phyloP scores from a whole-genome alignment of 2,329 filamentous ascomycete species.

The Phaeosphaeriaceae sp. region DNA sequence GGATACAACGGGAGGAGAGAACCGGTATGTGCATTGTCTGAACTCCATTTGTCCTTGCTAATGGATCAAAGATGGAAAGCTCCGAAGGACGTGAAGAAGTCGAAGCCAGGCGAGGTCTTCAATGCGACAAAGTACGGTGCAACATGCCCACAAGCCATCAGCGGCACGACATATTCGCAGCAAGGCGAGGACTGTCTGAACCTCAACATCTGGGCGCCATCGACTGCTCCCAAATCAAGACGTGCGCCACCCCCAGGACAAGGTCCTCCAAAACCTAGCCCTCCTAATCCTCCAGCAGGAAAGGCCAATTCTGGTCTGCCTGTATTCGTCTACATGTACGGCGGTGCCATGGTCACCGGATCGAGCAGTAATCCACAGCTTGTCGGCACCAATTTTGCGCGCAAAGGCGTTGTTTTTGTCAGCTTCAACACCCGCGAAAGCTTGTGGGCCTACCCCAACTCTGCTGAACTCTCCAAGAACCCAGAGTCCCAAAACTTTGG shows the following conservation, averaged over 20 bases:
- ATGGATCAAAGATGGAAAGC: slow-evolving; percentile 24
- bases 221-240: slow-evolving; percentile 4
- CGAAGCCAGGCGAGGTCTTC: slow-evolving; percentile 16
- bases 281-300: neutral
- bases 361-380: slow-evolving; percentile 50
- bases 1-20: slow-evolving; percentile 29
- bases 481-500: slow-evolving; percentile 37
- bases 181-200: slow-evolving; percentile 50
- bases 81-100: slow-evolving; percentile 18
- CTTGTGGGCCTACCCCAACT: slow-evolving; percentile 52
- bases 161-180: slow-evolving; percentile 24
- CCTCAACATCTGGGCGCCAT: slow-evolving; percentile 37
- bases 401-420: slow-evolving; percentile 32
- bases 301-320: slow-evolving; percentile 17
- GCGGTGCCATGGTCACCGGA: slow-evolving; percentile 52
- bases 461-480: slow-evolving; percentile 40
- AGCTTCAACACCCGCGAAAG: slow-evolving; percentile 39
- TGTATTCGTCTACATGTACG: slow-evolving; percentile 55
- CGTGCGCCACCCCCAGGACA: neutral
- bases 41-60: neutral
- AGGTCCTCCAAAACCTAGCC: neutral
- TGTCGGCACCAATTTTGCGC: slow-evolving; percentile 50
- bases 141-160: slow-evolving; percentile 33
- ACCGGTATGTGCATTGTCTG: slow-evolving; percentile 16
- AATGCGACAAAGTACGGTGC: slow-evolving; percentile 29